These are phyloP conservation scores for Leccinum griseonigrum DNA, from an alignment of 1,284 basidiomycete species.

Conservation along the genomic window DNA sequence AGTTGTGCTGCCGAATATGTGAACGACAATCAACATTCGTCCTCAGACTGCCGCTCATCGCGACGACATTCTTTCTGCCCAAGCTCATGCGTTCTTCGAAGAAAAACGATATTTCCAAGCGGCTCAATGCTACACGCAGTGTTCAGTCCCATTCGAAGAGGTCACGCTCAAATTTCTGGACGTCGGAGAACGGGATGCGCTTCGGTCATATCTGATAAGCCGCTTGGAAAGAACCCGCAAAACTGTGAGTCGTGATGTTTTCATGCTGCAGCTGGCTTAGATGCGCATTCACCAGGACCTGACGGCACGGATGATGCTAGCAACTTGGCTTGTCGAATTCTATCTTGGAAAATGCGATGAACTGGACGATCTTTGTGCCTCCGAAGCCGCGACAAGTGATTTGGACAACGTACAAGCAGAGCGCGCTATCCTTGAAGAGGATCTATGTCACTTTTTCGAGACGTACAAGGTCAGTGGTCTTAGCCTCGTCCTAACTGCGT, in stretches of 20 bases:
- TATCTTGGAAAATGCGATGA: constrained; percentile 97
- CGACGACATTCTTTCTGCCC: constrained; percentile 80
- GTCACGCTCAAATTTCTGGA: constrained; percentile 92
- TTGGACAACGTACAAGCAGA: constrained; percentile 86
- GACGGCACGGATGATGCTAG: constrained; percentile 95
- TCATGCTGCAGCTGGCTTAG: background rate
- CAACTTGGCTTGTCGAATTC: constrained; percentile 98
- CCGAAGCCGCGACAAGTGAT: constrained; percentile 83
- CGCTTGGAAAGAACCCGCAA: constrained; percentile 81
- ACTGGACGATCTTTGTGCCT: constrained; percentile 85
- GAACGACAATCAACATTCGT: constrained; percentile 2
- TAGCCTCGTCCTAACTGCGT: background rate
- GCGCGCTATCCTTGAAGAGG: constrained; percentile 85
- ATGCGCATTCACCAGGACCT: constrained; percentile 57
- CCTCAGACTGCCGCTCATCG: constrained; percentile 78
- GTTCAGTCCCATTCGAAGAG: constrained; percentile 88
- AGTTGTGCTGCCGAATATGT: constrained; percentile 11
- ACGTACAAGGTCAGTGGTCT: constrained; percentile 73
- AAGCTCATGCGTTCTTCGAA: constrained; percentile 84
- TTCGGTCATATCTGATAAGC: constrained; percentile 88
- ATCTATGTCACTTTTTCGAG: constrained; percentile 87
- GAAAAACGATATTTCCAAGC: constrained; percentile 87
- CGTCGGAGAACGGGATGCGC: constrained; percentile 86
- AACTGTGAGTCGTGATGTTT: constrained; percentile 48
- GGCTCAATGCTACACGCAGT: constrained; percentile 89